Conservation (phyloP, 331 rosid species). For the Malus hybrid region DNA sequence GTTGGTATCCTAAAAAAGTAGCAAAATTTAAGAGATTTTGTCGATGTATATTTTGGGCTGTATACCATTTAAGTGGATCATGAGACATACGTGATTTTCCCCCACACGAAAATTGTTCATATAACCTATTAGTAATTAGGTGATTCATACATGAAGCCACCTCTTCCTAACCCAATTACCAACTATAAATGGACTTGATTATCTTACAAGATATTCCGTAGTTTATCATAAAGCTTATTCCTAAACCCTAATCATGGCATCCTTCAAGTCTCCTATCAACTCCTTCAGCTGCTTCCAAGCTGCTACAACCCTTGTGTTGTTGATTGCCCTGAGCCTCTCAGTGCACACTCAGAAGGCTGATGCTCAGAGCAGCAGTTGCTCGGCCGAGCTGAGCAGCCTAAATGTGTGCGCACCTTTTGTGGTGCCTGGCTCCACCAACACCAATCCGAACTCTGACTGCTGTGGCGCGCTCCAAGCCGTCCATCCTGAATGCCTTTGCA, state of each 20-base stretch:
- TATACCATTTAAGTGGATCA: background rate
- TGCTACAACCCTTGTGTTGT: slow-evolving; percentile 27
- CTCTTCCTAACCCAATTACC: background rate
- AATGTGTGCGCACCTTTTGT: slow-evolving; percentile 60
- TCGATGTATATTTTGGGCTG: background rate
- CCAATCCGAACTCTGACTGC: slow-evolving; percentile 20
- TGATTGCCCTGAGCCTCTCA: slow-evolving; percentile 10
- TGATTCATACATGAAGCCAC: slow-evolving; percentile 3
- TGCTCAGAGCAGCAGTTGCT: slow-evolving; percentile 42
- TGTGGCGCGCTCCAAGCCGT: slow-evolving; percentile 28
- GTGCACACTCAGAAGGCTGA: slow-evolving; percentile 5
- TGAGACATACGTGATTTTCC: background rate
- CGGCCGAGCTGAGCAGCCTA: slow-evolving; percentile 32
- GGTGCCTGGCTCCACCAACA: slow-evolving; percentile 24
- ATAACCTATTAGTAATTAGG: background rate
- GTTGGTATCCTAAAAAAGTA: too few relatives aligned
- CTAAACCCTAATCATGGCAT: slow-evolving; percentile 22
- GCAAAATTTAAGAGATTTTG: too few relatives aligned
- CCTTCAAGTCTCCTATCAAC: slow-evolving; percentile 18
- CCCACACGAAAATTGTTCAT: background rate
- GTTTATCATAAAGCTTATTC: background rate
- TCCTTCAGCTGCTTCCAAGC: slow-evolving; percentile 11
- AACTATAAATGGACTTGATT: background rate
- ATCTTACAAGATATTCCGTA: background rate
- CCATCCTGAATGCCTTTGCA: slow-evolving; percentile 34